Conservation (phyloP, 2,329 filamentous ascomycete species). For the Metarhizium anisopliae region DNA sequence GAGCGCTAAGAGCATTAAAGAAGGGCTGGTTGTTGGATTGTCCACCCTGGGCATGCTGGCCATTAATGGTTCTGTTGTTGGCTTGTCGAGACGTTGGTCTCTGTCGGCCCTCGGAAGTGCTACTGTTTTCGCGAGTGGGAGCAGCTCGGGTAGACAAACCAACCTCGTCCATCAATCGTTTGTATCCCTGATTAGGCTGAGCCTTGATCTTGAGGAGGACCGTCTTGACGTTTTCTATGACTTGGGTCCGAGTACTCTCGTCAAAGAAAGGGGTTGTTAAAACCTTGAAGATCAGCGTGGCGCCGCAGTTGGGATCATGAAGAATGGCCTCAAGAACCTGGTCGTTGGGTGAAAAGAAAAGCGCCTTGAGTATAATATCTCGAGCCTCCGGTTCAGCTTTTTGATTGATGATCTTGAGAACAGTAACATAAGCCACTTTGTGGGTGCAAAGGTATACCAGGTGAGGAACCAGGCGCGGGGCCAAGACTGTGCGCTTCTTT, state of each 20-base stretch:
- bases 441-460: constrained; percentile 94
- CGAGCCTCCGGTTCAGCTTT: constrained; percentile 88
- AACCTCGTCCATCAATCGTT: constrained; percentile 97
- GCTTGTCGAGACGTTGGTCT: constrained; percentile 49
- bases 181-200: constrained; percentile 91
- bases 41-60: constrained; percentile 30
- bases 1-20: constrained; percentile 40
- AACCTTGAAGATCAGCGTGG: constrained; percentile 97
- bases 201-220: constrained; percentile 87
- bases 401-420: constrained; percentile 97
- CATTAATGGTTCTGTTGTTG: constrained; percentile 25
- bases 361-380: constrained; percentile 77
- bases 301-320: constrained; percentile 82
- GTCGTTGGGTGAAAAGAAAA: constrained; percentile 88
- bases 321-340: constrained; percentile 83
- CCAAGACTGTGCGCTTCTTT: constrained; percentile 79
- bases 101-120: constrained; percentile 39
- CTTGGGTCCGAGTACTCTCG: constrained; percentile 76
- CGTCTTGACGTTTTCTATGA: constrained; percentile 84
- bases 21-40: constrained; percentile 38
- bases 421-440: constrained; percentile 95
- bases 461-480: constrained; percentile 84
- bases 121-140: constrained; percentile 33
- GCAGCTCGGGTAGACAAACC: constrained; percentile 64
- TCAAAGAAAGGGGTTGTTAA: constrained; percentile 96